Conservation (phyloP, 2,329 filamentous ascomycete species). For the Pyrenochaeta sp. region DNA sequence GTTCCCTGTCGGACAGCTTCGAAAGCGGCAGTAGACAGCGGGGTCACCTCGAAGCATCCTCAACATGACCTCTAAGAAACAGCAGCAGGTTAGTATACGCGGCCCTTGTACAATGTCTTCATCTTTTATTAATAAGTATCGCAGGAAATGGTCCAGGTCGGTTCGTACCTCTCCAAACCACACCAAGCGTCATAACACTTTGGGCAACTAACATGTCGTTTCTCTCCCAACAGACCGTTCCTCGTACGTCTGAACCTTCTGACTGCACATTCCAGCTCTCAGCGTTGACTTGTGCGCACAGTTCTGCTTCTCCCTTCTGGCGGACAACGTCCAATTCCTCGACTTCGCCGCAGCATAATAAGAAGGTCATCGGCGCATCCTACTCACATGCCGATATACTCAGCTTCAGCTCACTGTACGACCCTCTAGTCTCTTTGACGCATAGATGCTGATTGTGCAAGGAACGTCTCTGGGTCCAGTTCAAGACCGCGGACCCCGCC, state of each 20-base stretch:
- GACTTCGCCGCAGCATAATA: conserved; percentile 62
- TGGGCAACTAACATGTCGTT: conserved; percentile 49
- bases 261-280: neutral
- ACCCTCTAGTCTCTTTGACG: conserved; percentile 24
- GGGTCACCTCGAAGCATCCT: conserved; percentile 13
- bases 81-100: conserved; percentile 51
- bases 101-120: neutral
- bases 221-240: conserved; percentile 43
- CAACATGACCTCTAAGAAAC: conserved; percentile 57
- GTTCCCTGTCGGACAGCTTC: conserved; percentile 11
- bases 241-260: conserved; percentile 39
- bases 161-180: conserved; percentile 67
- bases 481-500: conserved; percentile 80
- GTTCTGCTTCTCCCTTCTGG: conserved; percentile 92
- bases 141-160: conserved; percentile 99
- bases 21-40: conserved; percentile 25
- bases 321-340: conserved; percentile 60
- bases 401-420: conserved; percentile 81
- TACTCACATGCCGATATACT: conserved; percentile 97
- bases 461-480: conserved; percentile 67
- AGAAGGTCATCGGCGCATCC: conserved; percentile 86
- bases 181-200: conserved; percentile 34
- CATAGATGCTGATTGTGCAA: conserved; percentile 44
- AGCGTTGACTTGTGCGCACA: conserved; percentile 53
- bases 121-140: conserved; percentile 29